Evolutionary conservation across 1,139 yeast species (phyloP).

Genomic region (Scheffersomyces stambukii): DNA sequence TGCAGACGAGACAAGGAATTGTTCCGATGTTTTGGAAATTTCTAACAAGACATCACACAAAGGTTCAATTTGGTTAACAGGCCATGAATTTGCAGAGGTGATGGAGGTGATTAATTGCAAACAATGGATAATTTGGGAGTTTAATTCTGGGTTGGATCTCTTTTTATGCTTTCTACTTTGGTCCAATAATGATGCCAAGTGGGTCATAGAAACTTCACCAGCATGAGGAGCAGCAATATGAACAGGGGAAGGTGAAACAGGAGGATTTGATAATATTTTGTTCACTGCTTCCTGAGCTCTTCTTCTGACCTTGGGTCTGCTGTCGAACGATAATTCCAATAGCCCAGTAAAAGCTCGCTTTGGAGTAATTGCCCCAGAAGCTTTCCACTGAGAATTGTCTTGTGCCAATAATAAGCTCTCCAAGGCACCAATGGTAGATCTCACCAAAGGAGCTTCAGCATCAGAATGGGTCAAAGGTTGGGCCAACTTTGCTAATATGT

Average conservation of each 20-base stretch:
- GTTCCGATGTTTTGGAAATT: slow-evolving; percentile 79
- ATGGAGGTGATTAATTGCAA: slow-evolving; percentile 71
- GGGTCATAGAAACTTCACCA: slow-evolving; percentile 63
- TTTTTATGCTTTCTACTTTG: slow-evolving; percentile 17
- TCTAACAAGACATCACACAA: slow-evolving; percentile 74
- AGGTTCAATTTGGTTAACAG: slow-evolving; percentile 59
- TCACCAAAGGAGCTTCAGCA: slow-evolving; percentile 80
- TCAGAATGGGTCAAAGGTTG: slow-evolving; percentile 68
- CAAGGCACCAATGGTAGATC: slow-evolving; percentile 81
- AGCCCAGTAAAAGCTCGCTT: slow-evolving; percentile 79
- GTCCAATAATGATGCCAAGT: slow-evolving; percentile 44
- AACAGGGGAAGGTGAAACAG: slow-evolving; percentile 73
- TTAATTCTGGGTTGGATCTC: slow-evolving; percentile 42
- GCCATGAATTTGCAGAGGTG: slow-evolving; percentile 79
- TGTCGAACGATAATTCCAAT: slow-evolving; percentile 75
- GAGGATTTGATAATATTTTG: slow-evolving; percentile 61
- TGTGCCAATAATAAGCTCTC: slow-evolving; percentile 79
- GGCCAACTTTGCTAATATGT: slow-evolving; percentile 74
- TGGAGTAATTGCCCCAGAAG: slow-evolving; percentile 60
- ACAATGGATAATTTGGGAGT: slow-evolving; percentile 65
- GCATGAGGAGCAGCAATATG: slow-evolving; percentile 73
- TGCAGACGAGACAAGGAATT: slow-evolving; percentile 73
- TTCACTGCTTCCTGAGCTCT: slow-evolving; percentile 87
- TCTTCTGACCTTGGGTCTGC: slow-evolving; percentile 93
- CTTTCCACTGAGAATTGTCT: slow-evolving; percentile 70